phyloP scores from a whole-genome alignment of 208 protist species.

The Herpetomonas samuelpessoai region DNA sequence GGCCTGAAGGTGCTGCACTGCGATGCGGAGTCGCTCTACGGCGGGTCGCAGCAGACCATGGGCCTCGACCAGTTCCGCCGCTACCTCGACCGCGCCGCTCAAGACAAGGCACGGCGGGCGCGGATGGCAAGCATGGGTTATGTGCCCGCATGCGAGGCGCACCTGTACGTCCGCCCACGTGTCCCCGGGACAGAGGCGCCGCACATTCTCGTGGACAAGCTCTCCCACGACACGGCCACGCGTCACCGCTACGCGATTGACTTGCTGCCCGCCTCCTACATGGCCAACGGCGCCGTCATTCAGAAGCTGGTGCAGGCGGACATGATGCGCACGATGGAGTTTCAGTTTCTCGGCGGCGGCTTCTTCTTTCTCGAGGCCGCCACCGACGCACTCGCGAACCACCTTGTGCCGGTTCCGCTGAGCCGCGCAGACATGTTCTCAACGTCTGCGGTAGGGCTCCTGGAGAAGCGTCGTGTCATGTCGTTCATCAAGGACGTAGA shows the following conservation, averaged over 20 bases:
- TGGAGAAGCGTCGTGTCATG: constrained; percentile 93
- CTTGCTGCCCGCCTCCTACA: constrained; percentile 58
- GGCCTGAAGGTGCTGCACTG: constrained; percentile 89
- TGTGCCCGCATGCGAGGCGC: not conserved
- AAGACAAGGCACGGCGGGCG: no score
- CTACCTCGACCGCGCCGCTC: no score
- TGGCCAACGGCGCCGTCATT: constrained; percentile 52
- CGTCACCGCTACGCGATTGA: constrained; percentile 53
- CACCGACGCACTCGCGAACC: not conserved
- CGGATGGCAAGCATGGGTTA: no score
- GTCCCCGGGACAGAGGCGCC: not conserved
- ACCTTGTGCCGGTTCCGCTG: constrained; percentile 32
- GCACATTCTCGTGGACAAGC: constrained; percentile 20
- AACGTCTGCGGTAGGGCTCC: constrained; percentile 39
- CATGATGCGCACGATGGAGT: constrained; percentile 66
- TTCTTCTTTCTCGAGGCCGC: constrained; percentile 30
- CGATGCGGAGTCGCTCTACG: constrained; percentile 85
- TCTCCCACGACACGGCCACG: constrained; percentile 21
- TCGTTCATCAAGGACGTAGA: constrained; percentile 87
- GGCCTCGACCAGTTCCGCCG: constrained; percentile 27
- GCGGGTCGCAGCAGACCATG: constrained; percentile 52
- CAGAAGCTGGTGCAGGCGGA: constrained; percentile 35
- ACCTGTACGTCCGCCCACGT: not conserved
- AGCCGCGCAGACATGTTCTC: constrained; percentile 81
- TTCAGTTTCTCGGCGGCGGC: constrained; percentile 49